phyloP scores from a whole-genome alignment of 148 eudicot genomes.

The Vaccinium myrtillus region DNA sequence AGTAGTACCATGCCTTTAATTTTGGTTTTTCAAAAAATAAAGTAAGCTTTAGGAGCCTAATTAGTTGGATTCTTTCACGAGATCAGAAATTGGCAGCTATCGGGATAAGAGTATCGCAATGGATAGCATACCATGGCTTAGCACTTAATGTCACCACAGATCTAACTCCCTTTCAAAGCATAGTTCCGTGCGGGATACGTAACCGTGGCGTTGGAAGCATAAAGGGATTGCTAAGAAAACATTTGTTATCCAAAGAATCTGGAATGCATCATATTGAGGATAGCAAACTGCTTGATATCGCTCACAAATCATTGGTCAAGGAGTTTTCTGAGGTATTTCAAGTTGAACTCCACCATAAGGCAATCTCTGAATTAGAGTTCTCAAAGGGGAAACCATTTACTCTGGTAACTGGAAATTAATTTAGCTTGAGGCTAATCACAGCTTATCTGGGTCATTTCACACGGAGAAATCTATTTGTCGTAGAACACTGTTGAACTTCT shows the following conservation, averaged over 20 bases:
- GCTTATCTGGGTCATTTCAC: background rate
- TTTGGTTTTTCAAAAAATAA: background rate
- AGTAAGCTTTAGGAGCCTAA: background rate
- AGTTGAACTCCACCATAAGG: conserved; percentile 42
- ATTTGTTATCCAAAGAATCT: conserved; percentile 17
- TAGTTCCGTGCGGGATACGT: conserved; percentile 87
- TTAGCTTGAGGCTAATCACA: background rate
- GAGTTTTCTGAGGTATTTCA: conserved; percentile 83
- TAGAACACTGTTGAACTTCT: background rate
- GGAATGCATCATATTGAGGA: conserved; percentile 31
- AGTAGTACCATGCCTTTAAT: background rate
- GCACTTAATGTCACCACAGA: conserved; percentile 86
- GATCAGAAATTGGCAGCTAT: conserved; percentile 78
- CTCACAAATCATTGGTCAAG: conserved; percentile 43
- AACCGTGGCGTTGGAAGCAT: conserved; percentile 84
- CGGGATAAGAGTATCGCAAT: conserved; percentile 72
- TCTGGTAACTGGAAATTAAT: background rate
- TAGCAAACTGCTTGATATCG: conserved; percentile 42
- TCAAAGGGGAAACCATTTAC: background rate
- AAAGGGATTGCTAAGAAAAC: conserved; percentile 43
- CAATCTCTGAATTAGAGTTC: conserved; percentile 11
- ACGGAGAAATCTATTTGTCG: background rate
- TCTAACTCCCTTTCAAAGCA: conserved; percentile 61
- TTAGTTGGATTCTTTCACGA: conserved; percentile 40
- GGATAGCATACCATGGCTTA: conserved; percentile 91